Base-by-base conservation (phyloP, 257 asterid genomes). In the Ilex aquifolium region DNA sequence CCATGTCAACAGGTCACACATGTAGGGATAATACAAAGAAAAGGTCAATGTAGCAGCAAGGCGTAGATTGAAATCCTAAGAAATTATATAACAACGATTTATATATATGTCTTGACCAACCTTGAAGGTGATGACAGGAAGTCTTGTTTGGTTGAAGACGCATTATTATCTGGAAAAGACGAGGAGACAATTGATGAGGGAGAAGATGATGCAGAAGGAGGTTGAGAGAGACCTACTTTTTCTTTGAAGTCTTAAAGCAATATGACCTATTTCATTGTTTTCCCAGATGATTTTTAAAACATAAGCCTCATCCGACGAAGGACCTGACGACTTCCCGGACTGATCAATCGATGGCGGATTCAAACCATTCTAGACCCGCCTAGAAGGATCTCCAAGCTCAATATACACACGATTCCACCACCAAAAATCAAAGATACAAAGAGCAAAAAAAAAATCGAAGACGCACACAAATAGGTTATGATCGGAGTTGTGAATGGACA, bases 241-340 rank as follows among this genome's bases (percentile, higher is more conserved):
- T 90, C 99, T 85, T 80, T 93, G 58, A 93, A 82, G 84, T 93
- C 99, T 80, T 87, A 84, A 80, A 93, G 93, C 90, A 93, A 83
- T 84, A 97, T 63, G 74, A 59, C 86, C 99, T 97, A 90, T 93
- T 93, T 93, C 99, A 93, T 93, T 90, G 87, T 87, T 82, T 72
- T 76, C 77, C 82, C 74, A 68, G 83, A 72, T 44, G 95, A 83
- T 70, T 80, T 76, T 75, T 75, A 81, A 51, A 86, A 85, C 91
- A 81, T 77, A 61, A 68, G 40, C 79, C 82, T 81, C 97, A 83
- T 83, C 86, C 85, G 80, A 76, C 80, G 75, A 21, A 21, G 27
- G 27, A 21, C 27, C 27, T 21, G 27, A 21, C 27, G 27, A 21
- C 27, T 7, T 10, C 78, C 64, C 66, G 62, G 65, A 68, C 67